Conservation (phyloP, 1,139 yeast species). For the Yamadazyma sp. region DNA sequence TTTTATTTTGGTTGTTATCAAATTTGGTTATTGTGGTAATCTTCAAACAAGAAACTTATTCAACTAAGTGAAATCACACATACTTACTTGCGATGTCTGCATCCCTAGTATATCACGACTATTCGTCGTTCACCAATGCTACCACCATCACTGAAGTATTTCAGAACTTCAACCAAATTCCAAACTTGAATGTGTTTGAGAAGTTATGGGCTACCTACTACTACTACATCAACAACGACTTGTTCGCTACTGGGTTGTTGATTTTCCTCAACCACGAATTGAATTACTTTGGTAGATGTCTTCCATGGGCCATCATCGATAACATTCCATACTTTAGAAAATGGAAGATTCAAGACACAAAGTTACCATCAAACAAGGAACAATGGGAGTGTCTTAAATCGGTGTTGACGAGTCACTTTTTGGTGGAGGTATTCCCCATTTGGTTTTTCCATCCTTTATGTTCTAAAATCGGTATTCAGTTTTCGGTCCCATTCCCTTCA, state of each 20-base stretch:
- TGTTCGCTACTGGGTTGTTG: conserved; percentile 67
- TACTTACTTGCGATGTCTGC: conserved; percentile 5
- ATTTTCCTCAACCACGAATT: conserved; percentile 74
- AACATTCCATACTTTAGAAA: conserved; percentile 70
- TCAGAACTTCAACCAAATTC: conserved; percentile 33
- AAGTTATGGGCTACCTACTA: conserved; percentile 47
- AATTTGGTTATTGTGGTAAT: too few species aligned
- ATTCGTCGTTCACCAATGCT: conserved; percentile 38
- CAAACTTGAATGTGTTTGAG: conserved; percentile 29
- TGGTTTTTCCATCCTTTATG: conserved; percentile 51
- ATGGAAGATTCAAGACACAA: conserved; percentile 80
- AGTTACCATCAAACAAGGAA: conserved; percentile 73
- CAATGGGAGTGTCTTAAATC: conserved; percentile 61
- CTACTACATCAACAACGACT: conserved; percentile 40
- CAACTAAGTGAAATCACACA: not conserved
- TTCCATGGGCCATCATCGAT: conserved; percentile 84
- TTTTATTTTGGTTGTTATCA: not conserved
- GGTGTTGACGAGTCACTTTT: conserved; percentile 43
- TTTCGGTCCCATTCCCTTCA: conserved; percentile 42
- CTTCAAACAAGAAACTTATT: not conserved
- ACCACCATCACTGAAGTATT: conserved; percentile 39
- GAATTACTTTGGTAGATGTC: conserved; percentile 79
- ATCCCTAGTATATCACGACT: conserved; percentile 37
- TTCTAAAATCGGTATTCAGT: conserved; percentile 37
- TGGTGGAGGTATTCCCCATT: conserved; percentile 48